phyloP scores from a whole-genome alignment of 2,329 filamentous ascomycete genomes.

The Fusarium pseudonygamai region DNA sequence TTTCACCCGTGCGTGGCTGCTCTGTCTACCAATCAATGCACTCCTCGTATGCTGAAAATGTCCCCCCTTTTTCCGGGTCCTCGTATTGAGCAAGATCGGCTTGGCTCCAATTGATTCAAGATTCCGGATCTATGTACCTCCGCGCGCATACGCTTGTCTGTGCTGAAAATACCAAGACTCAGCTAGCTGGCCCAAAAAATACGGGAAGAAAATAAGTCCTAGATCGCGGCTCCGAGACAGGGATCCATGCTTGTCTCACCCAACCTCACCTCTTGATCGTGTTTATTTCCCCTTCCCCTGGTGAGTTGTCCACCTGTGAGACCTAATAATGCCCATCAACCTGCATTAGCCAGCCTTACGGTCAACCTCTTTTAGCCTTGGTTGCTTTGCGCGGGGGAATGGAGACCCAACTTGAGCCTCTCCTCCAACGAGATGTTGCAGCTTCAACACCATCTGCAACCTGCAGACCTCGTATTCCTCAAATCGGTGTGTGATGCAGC shows the following conservation, averaged over 20 bases:
- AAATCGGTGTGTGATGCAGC: conserved; percentile 31
- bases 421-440: conserved; percentile 27
- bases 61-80: background rate
- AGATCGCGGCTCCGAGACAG: background rate
- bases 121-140: conserved; percentile 5
- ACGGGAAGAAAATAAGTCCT: background rate
- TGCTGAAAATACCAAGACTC: background rate
- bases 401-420: conserved; percentile 13
- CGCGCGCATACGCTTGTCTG: background rate
- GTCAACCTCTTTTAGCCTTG: background rate
- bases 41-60: conserved; percentile 17
- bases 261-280: background rate
- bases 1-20: conserved; percentile 26
- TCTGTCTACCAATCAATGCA: conserved; percentile 24
- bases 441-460: conserved; percentile 8
- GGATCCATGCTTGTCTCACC: conserved; percentile 19
- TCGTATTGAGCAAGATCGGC: conserved; percentile 16
- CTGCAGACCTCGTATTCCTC: conserved; percentile 27
- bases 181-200: too few species aligned
- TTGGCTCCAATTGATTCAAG: background rate
- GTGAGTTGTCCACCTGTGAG: background rate
- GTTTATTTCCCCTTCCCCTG: conserved; percentile 1
- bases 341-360: conserved; percentile 37
- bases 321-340: background rate
- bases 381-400: background rate